Conservation (phyloP, 2,329 filamentous ascomycete genomes). For the Aspergillus sp. region DNA sequence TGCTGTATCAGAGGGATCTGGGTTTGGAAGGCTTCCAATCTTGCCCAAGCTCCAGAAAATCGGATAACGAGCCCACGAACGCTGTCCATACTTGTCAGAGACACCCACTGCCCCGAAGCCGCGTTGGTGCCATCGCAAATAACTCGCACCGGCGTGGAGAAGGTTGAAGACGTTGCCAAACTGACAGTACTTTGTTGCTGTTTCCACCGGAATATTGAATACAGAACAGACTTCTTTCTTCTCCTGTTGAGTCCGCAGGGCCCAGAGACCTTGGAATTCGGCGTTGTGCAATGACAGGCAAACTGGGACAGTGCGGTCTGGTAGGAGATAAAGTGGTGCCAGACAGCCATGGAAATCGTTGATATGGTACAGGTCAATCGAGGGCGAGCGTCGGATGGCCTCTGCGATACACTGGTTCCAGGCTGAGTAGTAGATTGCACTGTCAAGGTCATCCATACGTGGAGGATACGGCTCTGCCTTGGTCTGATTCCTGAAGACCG, state of each 20-base stretch:
- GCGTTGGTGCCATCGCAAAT: constrained; percentile 65
- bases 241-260: constrained; percentile 63
- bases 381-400: constrained; percentile 60
- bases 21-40: constrained; percentile 64
- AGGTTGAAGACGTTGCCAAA: constrained; percentile 70
- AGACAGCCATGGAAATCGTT: constrained; percentile 66
- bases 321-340: constrained; percentile 66
- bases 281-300: constrained; percentile 68
- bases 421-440: constrained; percentile 67
- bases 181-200: constrained; percentile 63
- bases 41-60: constrained; percentile 68
- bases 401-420: constrained; percentile 71
- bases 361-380: constrained; percentile 64
- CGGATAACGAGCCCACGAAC: constrained; percentile 65
- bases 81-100: constrained; percentile 68
- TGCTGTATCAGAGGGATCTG: constrained; percentile 64
- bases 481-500: constrained; percentile 65
- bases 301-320: constrained; percentile 57
- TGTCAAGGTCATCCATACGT: constrained; percentile 69
- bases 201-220: constrained; percentile 60
- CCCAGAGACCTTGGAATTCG: constrained; percentile 69
- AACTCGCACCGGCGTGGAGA: constrained; percentile 65
- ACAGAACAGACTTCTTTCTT: constrained; percentile 64
- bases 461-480: constrained; percentile 65
- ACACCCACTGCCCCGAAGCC: constrained; percentile 69